Conservation (phyloP, 1,284 basidiomycete genomes). For the Rhizoctonia solani region DNA sequence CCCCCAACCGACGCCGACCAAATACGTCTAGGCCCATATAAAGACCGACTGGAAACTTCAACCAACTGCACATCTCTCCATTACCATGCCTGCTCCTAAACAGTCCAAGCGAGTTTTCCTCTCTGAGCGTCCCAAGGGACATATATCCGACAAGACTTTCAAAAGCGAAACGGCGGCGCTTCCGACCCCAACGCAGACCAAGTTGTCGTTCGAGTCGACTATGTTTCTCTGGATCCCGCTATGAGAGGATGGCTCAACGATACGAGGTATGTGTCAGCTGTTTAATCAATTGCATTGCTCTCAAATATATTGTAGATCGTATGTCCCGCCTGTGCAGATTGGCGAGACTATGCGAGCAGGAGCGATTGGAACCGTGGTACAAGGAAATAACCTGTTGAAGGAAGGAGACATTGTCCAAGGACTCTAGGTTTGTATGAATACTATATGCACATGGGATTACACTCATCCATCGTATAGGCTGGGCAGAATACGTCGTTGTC, state of each 20-base stretch:
- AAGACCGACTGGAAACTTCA: not conserved
- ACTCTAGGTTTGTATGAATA: constrained; percentile 56
- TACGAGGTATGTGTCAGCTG: constrained; percentile 37
- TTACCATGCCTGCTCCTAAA: constrained; percentile 44
- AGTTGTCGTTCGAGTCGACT: constrained; percentile 72
- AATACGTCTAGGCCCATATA: not conserved
- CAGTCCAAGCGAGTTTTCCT: constrained; percentile 72
- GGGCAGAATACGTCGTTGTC: constrained; percentile 75
- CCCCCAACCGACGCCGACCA: constrained; percentile 20
- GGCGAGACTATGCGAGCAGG: constrained; percentile 78
- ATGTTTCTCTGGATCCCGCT: constrained; percentile 79
- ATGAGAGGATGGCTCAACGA: constrained; percentile 85
- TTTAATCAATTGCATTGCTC: constrained; percentile 56
- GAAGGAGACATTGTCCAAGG: constrained; percentile 69
- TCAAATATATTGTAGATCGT: constrained; percentile 40
- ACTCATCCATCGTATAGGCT: constrained; percentile 54
- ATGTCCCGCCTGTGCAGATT: constrained; percentile 67
- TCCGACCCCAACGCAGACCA: constrained; percentile 48
- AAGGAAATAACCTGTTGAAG: constrained; percentile 48
- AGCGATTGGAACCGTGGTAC: constrained; percentile 70
- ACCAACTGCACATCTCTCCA: not conserved
- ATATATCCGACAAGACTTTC: constrained; percentile 74
- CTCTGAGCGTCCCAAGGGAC: constrained; percentile 66
- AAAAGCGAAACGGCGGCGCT: constrained; percentile 50
- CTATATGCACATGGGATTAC: not conserved